Evolutionary conservation across 805 yeast genomes (phyloP), one percentile per base, ranked within the genome.

Genomic region (Saccharomycopsis babjevae): DNA sequence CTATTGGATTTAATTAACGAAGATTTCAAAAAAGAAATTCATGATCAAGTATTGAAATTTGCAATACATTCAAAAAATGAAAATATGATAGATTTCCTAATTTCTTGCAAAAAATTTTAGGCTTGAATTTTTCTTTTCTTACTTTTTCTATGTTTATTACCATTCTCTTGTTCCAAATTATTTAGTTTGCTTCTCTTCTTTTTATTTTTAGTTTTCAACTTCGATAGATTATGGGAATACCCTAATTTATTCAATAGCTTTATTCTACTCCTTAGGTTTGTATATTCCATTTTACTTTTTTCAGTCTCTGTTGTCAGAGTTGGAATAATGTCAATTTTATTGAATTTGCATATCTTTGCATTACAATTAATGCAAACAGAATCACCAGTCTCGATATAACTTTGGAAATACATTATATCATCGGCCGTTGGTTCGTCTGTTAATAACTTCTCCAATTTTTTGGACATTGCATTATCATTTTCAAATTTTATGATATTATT

Each of bases 291-390:
- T 25, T 38, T 54, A 25, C 16, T 39, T 22, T 16, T 54, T 16
- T 10, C 18, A 36, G 18, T 39, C 52, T 20, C 32, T 32, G 25
- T 38, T 42, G 22, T 30, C 42, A 38, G 25, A 10, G 4, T 16
- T 28, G 16, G 58, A 58, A 50, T 38, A n/a, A 63, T 16, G 50
- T 63, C 59, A 15, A 63, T 59, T 18, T 61, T 16, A 40, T 63
- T 63, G 18, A 36, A 59, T 28, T 46, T 52, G 30, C 58, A 25
- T 6, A 60, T 50, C 34, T 39, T 20, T 3, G 60, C 38, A 54
- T 22, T 32, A 43, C 63, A 63, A 43, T 63, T 59, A 16, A 59
- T 57, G 39, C 66, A 63, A 15, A 38, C 25, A n/a, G 54, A 7
- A 25, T 43, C 40, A 20, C 59, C 59, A n/a, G 28, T 20, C 3